Base-by-base conservation (phyloP, 306 rosid genomes). In the Cucumis hystrix region DNA sequence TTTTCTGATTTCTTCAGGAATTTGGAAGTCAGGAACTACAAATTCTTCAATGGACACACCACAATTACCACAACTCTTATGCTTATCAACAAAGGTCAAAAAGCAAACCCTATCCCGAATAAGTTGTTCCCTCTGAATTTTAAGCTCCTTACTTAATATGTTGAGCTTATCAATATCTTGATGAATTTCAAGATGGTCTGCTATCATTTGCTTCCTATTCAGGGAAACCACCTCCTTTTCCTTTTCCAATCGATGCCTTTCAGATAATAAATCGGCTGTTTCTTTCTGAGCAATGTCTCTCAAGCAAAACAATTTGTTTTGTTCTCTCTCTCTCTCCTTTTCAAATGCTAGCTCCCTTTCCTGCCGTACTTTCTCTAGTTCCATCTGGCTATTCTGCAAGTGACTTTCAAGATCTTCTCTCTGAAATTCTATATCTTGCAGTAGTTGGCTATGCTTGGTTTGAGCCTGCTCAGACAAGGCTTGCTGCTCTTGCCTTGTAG, bases 151-250 rank as follows among this genome's bases (percentile, higher is more conserved):
- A 85, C 95, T 95, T 55, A 95, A 91, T 66, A 79, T 80, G 79
- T 79, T 86, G 75, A 95, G 97, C 80, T 86, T 84, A 81, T 88
- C 86, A 62, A 96, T 90, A 81, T 95, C 99, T 77, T 79, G 84
- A 74, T 37, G 85, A 84, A 90, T 86, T 83, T 90, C 99, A 79
- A 77, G 87, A 77, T 89, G 96, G 83, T 83, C 80, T 52, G 80
- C 69, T 79, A 83, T 81, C 76, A 90, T 79, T 73, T 86, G 87
- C 85, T 91, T 83, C 84, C 88, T 89, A 85, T 86, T 84, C 79
- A 80, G 63, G 63, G 88, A 85, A 65, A 89, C 77, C 71, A 79
- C 96, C 74, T 85, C 89, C 76, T 82, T 90, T 77, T 80, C 91
- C 83, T 83, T 88, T 76, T 87, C 88, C 80, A 86, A 76, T 77